These are phyloP conservation scores for Phaeotremella skinneri DNA, from an alignment of 768 basidiomycete species.

Conservation along the genomic window DNA sequence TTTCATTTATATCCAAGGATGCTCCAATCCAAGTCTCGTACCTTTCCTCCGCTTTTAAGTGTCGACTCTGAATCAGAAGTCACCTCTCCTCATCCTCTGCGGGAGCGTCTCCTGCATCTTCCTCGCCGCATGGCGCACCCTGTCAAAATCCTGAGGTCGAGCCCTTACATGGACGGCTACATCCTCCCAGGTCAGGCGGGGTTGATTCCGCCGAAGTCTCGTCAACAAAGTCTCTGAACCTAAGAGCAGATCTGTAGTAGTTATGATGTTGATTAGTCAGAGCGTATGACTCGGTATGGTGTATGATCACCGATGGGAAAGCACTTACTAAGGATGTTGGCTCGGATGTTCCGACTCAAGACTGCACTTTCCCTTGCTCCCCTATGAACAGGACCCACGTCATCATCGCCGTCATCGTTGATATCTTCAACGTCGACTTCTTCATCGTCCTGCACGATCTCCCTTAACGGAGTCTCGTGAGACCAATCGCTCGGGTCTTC, in stretches of 20 bases:
- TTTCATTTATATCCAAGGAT: too few relatives aligned
- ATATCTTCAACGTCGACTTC: neutral
- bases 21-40: too few relatives aligned
- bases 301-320: too few relatives aligned
- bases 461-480: too few relatives aligned
- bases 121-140: slow-evolving; percentile 22
- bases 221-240: neutral
- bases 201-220: neutral
- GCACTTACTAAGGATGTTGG: slow-evolving; percentile 22
- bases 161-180: slow-evolving; percentile 25
- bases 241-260: neutral
- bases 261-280: neutral
- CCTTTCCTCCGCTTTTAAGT: too few relatives aligned
- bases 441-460: neutral
- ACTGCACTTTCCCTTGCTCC: slow-evolving; percentile 10
- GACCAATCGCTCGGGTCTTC: too few relatives aligned
- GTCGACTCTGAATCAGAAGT: too few relatives aligned
- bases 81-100: slow-evolving; percentile 8
- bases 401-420: neutral
- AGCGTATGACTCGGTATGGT: neutral
- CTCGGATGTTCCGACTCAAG: slow-evolving; percentile 5
- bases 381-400: neutral
- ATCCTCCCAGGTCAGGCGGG: slow-evolving; percentile 23
- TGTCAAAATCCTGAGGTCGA: slow-evolving; percentile 24
- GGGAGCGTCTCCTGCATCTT: slow-evolving; percentile 27